Base-by-base conservation (phyloP, 2,329 filamentous ascomycete genomes). In the Aureobasidium subglaciale region DNA sequence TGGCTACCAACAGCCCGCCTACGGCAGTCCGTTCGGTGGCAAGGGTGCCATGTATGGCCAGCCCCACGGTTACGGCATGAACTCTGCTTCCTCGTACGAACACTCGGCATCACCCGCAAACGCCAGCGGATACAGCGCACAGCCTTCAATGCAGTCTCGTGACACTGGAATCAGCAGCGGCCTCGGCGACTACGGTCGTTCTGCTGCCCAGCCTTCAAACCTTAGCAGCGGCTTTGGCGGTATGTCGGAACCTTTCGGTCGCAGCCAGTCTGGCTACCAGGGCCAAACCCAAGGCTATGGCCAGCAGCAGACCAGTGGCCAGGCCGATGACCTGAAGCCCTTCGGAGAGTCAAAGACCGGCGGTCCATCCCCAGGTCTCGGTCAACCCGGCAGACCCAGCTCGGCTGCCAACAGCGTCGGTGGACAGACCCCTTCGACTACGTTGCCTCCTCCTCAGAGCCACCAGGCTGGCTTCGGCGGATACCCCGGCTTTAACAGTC, bases 41-140 rank as follows among this genome's bases (percentile, higher is more conserved):
- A 79, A 80, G 62, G 79, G 77, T 60, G 77, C 75, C 62, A 83
- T 84, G 79, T 85, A 86, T 63, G 80, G 76, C 29, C 82, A 83
- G 62, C 80, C 81, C 37, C 80, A 83, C 62, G 76, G 72, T 56
- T 86, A 85, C 66, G 74, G 73, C 58, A 78, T 79, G 72, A 75
- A 74, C 59, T 73, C 75, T 18, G 76, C 78, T 58, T 72, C 74
- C 35, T 80, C 80, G 8, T 84, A 82, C 62, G 84, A 86, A 41
- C 74, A 77, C 61, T 81, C 86, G 65, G 79, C 81, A 2, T 80
- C 83, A 15, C 84, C 83, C 20, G 83, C 84, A 10, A 83, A 80
- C 30, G 76, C 76, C 20, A 77, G 75, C 45, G 75, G 75, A 16
- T 81, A 80, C 59, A 73, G 73, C 29, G 70, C 71, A 38, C 58